Evolutionary conservation across 352 stramenopile species (phyloP).

Genomic region (Pythium biforme): DNA sequence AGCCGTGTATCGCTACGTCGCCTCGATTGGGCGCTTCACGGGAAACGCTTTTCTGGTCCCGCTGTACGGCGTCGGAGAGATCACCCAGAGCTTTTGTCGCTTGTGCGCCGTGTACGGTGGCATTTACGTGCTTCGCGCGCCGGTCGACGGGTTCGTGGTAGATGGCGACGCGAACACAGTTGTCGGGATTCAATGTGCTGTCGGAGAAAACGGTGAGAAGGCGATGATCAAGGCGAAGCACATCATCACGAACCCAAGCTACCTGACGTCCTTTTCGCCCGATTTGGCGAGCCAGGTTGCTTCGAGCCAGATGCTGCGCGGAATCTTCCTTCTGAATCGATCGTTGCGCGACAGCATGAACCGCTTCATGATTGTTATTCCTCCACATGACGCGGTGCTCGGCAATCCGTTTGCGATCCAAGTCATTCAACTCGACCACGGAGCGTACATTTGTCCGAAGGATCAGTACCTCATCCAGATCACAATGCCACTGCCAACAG

Average conservation of each 20-base stretch:
- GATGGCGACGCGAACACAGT: conserved; percentile 36
- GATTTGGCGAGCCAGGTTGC: conserved; percentile 5
- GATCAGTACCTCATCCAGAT: conserved; percentile 65
- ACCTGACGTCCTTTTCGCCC: conserved; percentile 20
- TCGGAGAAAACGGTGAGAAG: conserved; percentile 26
- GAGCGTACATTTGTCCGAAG: conserved; percentile 61
- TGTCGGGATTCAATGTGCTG: conserved; percentile 35
- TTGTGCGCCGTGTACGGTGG: conserved; percentile 84
- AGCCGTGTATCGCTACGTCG: conserved; percentile 37
- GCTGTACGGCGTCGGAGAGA: conserved; percentile 83
- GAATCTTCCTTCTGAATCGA: conserved; percentile 49
- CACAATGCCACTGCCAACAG: conserved; percentile 45
- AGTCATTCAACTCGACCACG: conserved; percentile 65
- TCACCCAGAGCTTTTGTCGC: conserved; percentile 88
- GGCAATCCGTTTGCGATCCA: conserved; percentile 67
- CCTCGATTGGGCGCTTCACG: conserved; percentile 84
- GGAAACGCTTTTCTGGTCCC: conserved; percentile 81
- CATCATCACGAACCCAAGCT: conserved; percentile 62
- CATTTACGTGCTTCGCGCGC: conserved; percentile 79
- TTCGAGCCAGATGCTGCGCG: conserved; percentile 48
- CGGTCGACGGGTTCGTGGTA: conserved; percentile 55
- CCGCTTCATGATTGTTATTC: conserved; percentile 66
- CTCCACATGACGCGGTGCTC: conserved; percentile 49
- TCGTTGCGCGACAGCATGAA: conserved; percentile 44
- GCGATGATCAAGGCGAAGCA: conserved; percentile 42